These are phyloP conservation scores for Rhizopogon vulgaris DNA, from an alignment of 768 basidiomycete genomes.

Conservation along the genomic window DNA sequence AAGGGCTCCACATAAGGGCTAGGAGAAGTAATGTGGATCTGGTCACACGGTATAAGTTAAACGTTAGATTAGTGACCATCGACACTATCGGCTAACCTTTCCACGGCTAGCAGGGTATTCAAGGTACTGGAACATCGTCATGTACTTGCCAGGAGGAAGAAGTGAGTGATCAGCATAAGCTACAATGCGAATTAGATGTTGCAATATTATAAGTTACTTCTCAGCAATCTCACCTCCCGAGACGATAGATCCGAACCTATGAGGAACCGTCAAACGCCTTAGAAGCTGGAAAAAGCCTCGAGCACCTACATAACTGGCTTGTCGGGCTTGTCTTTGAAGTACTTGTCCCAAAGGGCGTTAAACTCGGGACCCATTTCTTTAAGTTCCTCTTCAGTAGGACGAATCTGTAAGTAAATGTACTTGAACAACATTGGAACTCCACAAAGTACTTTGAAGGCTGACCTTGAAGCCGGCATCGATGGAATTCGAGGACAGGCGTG, in stretches of 20 bases:
- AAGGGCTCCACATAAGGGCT: conserved; percentile 58
- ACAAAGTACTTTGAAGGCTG: conserved; percentile 1
- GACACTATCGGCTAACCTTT: conserved; percentile 33
- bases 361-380: conserved; percentile 79
- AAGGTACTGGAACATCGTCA: conserved; percentile 73
- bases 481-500: conserved; percentile 60
- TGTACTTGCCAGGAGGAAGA: conserved; percentile 65
- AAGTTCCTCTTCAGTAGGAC: conserved; percentile 60
- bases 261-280: background rate
- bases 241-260: conserved; percentile 60
- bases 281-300: background rate
- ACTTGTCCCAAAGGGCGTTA: conserved; percentile 58
- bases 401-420: conserved; percentile 38
- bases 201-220: background rate
- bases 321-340: conserved; percentile 78
- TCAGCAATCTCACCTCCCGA: conserved; percentile 38
- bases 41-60: background rate
- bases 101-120: conserved; percentile 74
- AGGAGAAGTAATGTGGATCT: conserved; percentile 58
- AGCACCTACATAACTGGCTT: conserved; percentile 61
- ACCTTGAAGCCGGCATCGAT: conserved; percentile 77
- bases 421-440: background rate
- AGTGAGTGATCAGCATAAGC: conserved; percentile 68
- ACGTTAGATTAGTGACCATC: background rate
- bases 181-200: conserved; percentile 8